phyloP scores from a whole-genome alignment of 2,329 filamentous ascomycete species.

The Pyrenochaeta sp. region DNA sequence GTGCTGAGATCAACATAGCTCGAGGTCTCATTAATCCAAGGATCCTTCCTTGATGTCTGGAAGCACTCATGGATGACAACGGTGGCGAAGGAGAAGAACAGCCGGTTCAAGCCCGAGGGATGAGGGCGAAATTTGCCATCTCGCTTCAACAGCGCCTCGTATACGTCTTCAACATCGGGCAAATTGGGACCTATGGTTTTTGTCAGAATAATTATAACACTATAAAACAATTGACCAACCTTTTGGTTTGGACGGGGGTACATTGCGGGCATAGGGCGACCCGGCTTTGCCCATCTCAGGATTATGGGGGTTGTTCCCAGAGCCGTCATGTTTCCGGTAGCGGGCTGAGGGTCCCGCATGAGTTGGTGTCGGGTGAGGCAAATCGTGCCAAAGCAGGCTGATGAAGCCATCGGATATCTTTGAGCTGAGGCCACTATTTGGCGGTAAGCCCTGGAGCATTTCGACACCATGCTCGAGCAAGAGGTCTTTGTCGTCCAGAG shows the following conservation, averaged over 20 bases:
- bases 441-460: slow-evolving; percentile 60
- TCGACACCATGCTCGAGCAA: slow-evolving; percentile 58
- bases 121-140: slow-evolving; percentile 66
- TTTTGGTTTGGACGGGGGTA: slow-evolving; percentile 61
- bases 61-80: slow-evolving; percentile 70
- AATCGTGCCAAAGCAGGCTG: slow-evolving; percentile 60
- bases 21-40: slow-evolving; percentile 69
- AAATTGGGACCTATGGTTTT: slow-evolving; percentile 45
- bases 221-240: slow-evolving; percentile 33
- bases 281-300: slow-evolving; percentile 63
- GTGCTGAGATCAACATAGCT: slow-evolving; percentile 77
- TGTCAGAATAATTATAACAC: slow-evolving; percentile 47
- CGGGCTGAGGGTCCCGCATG: slow-evolving; percentile 55
- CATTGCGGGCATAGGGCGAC: slow-evolving; percentile 64
- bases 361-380: slow-evolving; percentile 60
- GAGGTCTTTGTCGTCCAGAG: slow-evolving; percentile 66
- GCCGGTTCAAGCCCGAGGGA: slow-evolving; percentile 72
- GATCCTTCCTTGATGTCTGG: slow-evolving; percentile 67
- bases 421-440: slow-evolving; percentile 57
- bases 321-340: slow-evolving; percentile 49
- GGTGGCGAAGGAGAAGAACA: slow-evolving; percentile 76
- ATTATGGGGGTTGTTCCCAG: slow-evolving; percentile 59
- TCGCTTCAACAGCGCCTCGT: slow-evolving; percentile 70
- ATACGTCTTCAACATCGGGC: slow-evolving; percentile 70
- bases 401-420: slow-evolving; percentile 61